Base-by-base conservation (phyloP, 495 filamentous ascomycete genomes). In the Xylaria telfairii region DNA sequence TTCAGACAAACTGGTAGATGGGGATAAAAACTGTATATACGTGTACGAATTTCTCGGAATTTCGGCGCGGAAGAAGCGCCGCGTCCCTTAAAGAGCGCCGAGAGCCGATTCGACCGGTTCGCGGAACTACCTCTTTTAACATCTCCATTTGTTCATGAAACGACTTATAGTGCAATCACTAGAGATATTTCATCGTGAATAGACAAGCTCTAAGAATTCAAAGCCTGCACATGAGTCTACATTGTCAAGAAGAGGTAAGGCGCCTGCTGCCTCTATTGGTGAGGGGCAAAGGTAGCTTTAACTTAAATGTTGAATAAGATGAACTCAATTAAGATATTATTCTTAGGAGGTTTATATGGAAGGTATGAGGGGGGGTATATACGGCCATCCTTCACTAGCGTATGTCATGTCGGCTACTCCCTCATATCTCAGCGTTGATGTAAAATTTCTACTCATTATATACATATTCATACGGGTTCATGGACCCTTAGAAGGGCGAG, bases 1-100 rank as follows among this genome's bases (percentile, higher is more conserved):
- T 44, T 8, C 57, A 54, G n/a, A 24, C 3, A 42, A n/a, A 19
- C 47, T 34, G 44, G 26, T 44, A 46, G 62, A 54, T 12, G 30
- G 34, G 49, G 15, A 30, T 12, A 21, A 54, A 39, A 71, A 59
- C 9, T 72, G 60, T 74, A 72, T 62, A 72, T 72, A 65, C 51
- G 39, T 67, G 56, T 72, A 49, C 61, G 30, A 49, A 63, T 9
- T 54, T 39, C 39, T 70, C 49, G 26, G 24, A 44, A 37, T 51
- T n/a, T 6, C 21, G 34, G 44, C 19, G 37, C 17, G n/a, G 34
- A 69, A 62, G 44, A n/a, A 69, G 47, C 15, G 67, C 67, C 34
- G 56, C 41, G 24, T 57, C 57, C 41, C 32, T 41, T 17, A 24
- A 17, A 42, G 46, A 53, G 28, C 46, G 37, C 34, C 28, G 5